A percentile compares a stretch with the other conserved stretches of the same genome.
Evolutionary conservation across 2,329 filamentous ascomycete genomes (phyloP).

Genomic region (Paracamarosporium sp.): DNA sequence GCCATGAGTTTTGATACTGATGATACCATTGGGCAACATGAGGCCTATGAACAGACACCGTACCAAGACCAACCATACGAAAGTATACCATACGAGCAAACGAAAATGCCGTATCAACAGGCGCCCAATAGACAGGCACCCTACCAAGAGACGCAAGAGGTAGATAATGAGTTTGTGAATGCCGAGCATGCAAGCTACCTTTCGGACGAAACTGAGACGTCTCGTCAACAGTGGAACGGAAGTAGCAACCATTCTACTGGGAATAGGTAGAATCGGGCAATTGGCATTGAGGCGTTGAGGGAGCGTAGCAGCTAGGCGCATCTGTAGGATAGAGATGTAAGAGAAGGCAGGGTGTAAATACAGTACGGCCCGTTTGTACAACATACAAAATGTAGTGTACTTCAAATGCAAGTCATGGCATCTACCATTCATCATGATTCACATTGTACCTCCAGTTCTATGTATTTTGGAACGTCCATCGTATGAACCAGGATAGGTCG

Average conservation of each 20-base stretch:
- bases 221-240: background rate
- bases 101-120: background rate
- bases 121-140: background rate
- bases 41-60: background rate
- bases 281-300: too few species aligned
- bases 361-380: background rate
- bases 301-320: too few species aligned
- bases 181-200: slow-evolving; percentile 9
- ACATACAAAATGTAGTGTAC: background rate
- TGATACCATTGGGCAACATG: background rate
- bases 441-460: too few species aligned
- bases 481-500: too few species aligned
- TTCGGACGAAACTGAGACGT: background rate
- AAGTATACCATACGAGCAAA: background rate
- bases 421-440: too few species aligned
- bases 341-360: background rate
- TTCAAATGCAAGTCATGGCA: too few species aligned
- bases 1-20: background rate
- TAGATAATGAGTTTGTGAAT: slow-evolving; percentile 5
- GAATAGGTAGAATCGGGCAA: background rate
- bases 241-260: background rate
- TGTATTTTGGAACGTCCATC: too few species aligned
- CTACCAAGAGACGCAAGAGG: background rate
- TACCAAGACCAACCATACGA: background rate
- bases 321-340: background rate